Conservation (phyloP, 108 stramenopile genomes). For the Halocafeteria seosinensis region DNA sequence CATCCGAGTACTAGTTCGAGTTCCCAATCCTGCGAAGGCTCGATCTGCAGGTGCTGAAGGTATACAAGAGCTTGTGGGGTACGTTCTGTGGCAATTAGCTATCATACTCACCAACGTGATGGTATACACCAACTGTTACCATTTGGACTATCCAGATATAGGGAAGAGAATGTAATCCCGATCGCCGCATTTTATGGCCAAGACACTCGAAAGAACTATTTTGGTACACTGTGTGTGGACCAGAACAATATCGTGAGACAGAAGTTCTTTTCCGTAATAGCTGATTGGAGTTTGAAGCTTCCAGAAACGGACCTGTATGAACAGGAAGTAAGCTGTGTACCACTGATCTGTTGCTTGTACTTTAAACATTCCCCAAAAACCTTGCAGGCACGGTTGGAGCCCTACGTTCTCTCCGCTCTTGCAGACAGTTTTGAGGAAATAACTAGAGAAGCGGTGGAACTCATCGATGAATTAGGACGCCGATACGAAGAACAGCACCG, state of each 20-base stretch:
- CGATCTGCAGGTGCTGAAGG: conserved; percentile 39
- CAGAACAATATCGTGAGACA: conserved; percentile 18
- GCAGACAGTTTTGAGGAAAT: conserved; percentile 21
- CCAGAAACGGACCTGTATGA: no score
- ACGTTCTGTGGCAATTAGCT: no score
- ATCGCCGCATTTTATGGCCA: conserved; percentile 32
- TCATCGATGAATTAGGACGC: conserved; percentile 10
- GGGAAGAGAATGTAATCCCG: conserved; percentile 42
- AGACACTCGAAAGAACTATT: conserved; percentile 30
- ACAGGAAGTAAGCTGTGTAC: no score
- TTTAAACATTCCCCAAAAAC: no score
- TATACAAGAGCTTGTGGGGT: conserved; percentile 37
- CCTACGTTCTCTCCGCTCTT: conserved; percentile 32
- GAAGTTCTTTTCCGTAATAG: conserved; percentile 18
- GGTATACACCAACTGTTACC: no score
- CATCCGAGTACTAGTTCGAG: conserved; percentile 13
- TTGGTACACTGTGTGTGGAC: conserved; percentile 22
- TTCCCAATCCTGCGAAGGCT: conserved; percentile 29
- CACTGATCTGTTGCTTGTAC: no score
- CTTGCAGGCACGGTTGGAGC: conserved; percentile 38
- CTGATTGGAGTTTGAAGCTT: conserved; percentile 29
- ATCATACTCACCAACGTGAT: no score
- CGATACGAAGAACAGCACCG: conserved; percentile 28
- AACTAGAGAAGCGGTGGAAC: background rate
- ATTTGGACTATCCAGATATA: no score